Percentiles rank a stretch among this genome's conserved stretches.
Evolutionary conservation across 371 early-diverging fungal species (phyloP).

Genomic region (Actinomortierella wolfii): DNA sequence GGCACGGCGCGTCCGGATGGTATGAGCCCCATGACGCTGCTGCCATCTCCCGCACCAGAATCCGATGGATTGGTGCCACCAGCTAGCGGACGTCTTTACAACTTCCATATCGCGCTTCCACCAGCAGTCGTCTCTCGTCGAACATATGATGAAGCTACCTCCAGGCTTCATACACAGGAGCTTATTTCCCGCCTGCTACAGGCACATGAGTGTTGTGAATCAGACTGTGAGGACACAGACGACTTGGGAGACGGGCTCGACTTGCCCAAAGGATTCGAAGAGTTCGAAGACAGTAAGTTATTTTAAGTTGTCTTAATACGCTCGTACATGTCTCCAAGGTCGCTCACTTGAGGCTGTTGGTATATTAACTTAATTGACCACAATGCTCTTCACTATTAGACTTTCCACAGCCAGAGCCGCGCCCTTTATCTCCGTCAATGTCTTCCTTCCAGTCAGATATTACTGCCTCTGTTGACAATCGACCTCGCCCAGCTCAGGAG

Average conservation of each 20-base stretch:
- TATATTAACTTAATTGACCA: background rate
- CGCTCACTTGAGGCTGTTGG: no score
- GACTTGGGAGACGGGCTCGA: conserved; percentile 9
- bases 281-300: conserved; percentile 38
- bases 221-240: conserved; percentile 20
- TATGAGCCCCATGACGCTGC: conserved; percentile 32
- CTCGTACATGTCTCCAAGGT: no score
- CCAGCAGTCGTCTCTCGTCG: conserved; percentile 17
- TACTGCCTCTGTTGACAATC: background rate
- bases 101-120: conserved; percentile 28
- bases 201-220: conserved; percentile 15
- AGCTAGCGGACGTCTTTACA: conserved; percentile 10
- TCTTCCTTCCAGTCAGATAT: no score
- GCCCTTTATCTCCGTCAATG: no score
- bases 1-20: conserved; percentile 18
- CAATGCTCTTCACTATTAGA: no score
- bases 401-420: no score
- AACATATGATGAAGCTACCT: conserved; percentile 40
- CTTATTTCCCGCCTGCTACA: conserved; percentile 25
- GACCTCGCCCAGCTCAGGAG: conserved; percentile 50
- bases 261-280: conserved; percentile 39
- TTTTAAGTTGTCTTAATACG: background rate
- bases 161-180: conserved; percentile 36
- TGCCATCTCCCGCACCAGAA: conserved; percentile 36
- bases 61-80: conserved; percentile 2